These are phyloP conservation scores for Magnolia kwangsiensis DNA, from an alignment of 164 flowering plant genomes.

Conservation along the genomic window DNA sequence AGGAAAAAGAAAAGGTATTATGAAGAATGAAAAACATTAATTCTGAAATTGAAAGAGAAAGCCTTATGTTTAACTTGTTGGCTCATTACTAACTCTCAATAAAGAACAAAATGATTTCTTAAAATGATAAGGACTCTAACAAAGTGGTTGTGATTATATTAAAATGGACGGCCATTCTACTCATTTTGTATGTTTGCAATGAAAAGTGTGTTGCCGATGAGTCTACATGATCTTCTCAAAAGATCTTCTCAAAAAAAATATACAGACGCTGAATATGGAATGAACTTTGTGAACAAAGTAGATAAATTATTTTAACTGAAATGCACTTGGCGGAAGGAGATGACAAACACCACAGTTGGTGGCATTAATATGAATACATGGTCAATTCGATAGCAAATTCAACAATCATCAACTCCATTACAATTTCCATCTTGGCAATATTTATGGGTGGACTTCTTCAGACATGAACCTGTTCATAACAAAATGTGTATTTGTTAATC, in stretches of 20 bases:
- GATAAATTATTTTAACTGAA: no score
- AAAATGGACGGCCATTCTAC: not conserved
- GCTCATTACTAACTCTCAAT: no score
- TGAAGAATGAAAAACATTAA: not conserved
- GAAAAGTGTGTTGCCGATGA: not conserved
- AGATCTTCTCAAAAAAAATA: not conserved
- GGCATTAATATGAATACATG: not conserved
- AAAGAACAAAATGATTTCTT: not conserved
- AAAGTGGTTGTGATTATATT: not conserved
- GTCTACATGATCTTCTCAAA: not conserved
- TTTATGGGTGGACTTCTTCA: not conserved
- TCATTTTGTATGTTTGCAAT: no score
- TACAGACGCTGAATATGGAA: not conserved
- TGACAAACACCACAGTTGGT: not conserved
- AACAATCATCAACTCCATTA: not conserved
- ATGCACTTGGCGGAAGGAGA: not conserved
- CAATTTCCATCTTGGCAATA: not conserved
- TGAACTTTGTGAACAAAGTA: no score
- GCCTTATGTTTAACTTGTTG: not conserved
- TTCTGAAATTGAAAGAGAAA: not conserved
- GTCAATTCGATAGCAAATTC: not conserved
- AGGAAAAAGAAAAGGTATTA: not conserved
- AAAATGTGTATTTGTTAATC: no score
- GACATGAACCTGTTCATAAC: not conserved
- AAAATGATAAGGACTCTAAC: not conserved